Evolutionary conservation across 1,139 yeast genomes (phyloP), one percentile per base, ranked within the genome.

Genomic region (Pichia sp.): DNA sequence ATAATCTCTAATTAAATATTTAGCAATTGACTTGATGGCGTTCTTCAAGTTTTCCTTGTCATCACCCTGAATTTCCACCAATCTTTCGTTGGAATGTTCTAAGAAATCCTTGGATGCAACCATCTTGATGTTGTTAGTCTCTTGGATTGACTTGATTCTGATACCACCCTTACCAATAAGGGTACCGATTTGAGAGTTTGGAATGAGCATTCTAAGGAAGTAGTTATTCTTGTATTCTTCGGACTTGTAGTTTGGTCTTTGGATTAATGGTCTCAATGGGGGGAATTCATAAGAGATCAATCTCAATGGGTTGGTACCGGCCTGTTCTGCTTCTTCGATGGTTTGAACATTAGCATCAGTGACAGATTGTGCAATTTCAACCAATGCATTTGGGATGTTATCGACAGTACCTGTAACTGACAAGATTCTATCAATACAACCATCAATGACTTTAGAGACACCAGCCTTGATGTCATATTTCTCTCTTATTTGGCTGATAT

Each of bases 161-260:
- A 69, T 66, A 34, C 96, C 96, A 48, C 74, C 84, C 40, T 84
- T 76, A 34, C 96, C 96, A 57, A 87, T 87, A 38, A 87, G 73
- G 10, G 94, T 79, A 30, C 96, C 96, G 77, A 87, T 80, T 60
- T 86, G 95, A 43, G 80, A 71, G 61, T 87, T 87, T 32, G 95
- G 88, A 43, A 87, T 70, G 44, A 88, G 66, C 36, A 87, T 64
- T 52, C 96, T 71, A 50, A 86, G 62, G 29, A 77, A 68, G 21
- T 82, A 68, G 7, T 73, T 66, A 37, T 67, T 65, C 8, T 45
- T 40, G 33, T 44, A 52, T 11, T 39, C 47, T 15, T 62, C 54
- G 27, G 74, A 76, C 34, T 69, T 70, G 30, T 71, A 62, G 33
- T 70, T 62, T 13, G 76, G 71, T 24, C 69, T 60, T 15, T 65